Conservation (phyloP, 176 grass and related monocot genomes). For the Echinochloa phyllopogon region DNA sequence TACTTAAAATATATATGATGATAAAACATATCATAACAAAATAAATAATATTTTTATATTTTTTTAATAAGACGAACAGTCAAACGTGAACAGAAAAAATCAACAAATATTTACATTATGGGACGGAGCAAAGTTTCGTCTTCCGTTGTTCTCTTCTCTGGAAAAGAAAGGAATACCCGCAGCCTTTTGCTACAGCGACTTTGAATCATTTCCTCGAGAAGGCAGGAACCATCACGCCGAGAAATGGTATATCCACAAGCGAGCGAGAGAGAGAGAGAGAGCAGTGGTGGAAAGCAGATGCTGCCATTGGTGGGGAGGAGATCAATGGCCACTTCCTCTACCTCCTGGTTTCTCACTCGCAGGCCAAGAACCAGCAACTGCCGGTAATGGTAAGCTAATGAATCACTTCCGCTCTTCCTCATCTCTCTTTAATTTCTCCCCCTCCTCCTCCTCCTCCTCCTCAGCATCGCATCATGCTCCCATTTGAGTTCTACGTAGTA, state of each 20-base stretch:
- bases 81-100: too few species aligned
- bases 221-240: constrained; percentile 34
- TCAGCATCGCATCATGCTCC: background rate
- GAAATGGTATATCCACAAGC: constrained; percentile 2
- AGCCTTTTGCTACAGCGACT: constrained; percentile 54
- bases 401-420: background rate
- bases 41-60: too few species aligned
- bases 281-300: background rate
- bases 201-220: constrained; percentile 44
- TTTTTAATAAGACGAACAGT: too few species aligned
- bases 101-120: too few species aligned
- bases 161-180: constrained; percentile 42
- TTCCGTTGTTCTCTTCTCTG: constrained; percentile 44
- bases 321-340: constrained; percentile 10
- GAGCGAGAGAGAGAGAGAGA: background rate
- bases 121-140: too few species aligned
- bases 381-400: background rate
- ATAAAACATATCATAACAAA: too few species aligned
- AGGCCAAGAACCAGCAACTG: background rate
- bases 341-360: background rate
- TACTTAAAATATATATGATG: too few species aligned
- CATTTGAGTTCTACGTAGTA: background rate
- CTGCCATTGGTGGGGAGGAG: constrained; percentile 1
- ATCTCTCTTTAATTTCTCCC: background rate
- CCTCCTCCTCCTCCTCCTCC: background rate